A percentile compares a stretch with the other conserved stretches of the same genome.
Evolutionary conservation across 495 filamentous ascomycete species (phyloP).

Genomic region (Penicillium psychrofluorescens): DNA sequence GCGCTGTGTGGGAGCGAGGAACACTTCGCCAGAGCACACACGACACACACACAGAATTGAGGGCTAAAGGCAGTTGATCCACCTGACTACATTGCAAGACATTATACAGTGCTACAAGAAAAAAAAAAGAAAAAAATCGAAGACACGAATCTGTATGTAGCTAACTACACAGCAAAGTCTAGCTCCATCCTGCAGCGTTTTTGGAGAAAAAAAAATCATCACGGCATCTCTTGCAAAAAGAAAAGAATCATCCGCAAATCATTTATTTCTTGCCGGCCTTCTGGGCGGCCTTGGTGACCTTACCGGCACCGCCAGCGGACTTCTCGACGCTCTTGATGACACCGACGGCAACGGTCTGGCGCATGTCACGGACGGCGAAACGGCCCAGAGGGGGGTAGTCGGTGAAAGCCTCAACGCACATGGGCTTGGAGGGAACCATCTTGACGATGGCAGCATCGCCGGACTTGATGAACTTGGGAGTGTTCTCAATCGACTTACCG

Average conservation of each 20-base stretch:
- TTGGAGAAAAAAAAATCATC: slow-evolving; percentile 25
- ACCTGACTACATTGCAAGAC: too few relatives aligned
- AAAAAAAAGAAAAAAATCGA: slow-evolving; percentile 6
- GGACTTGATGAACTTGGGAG: slow-evolving; percentile 99
- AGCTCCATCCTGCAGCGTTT: slow-evolving; percentile 24
- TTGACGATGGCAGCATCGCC: slow-evolving; percentile 99
- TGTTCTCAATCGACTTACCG: slow-evolving; percentile 87
- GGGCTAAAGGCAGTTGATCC: too few relatives aligned
- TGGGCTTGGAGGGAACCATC: slow-evolving; percentile 99
- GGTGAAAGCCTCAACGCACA: slow-evolving; percentile 99
- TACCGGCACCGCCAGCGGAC: slow-evolving; percentile 56
- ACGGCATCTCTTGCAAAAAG: slow-evolving; percentile 14
- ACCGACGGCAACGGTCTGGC: slow-evolving; percentile 95
- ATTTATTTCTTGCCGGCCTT: slow-evolving; percentile 65
- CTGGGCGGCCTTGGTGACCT: slow-evolving; percentile 70
- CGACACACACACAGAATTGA: too few relatives aligned
- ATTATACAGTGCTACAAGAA: not conserved
- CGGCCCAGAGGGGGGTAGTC: slow-evolving; percentile 98
- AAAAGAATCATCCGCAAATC: slow-evolving; percentile 19
- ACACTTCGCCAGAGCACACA: too few relatives aligned
- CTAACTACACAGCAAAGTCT: slow-evolving; percentile 21
- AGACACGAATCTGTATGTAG: slow-evolving; percentile 21
- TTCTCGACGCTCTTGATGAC: slow-evolving; percentile 88
- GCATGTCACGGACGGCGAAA: slow-evolving; percentile 92
- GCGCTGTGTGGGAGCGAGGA: too few relatives aligned